Evolutionary conservation across 129 eudicot species (phyloP).

Genomic region (Centrapalus pauciflorus): DNA sequence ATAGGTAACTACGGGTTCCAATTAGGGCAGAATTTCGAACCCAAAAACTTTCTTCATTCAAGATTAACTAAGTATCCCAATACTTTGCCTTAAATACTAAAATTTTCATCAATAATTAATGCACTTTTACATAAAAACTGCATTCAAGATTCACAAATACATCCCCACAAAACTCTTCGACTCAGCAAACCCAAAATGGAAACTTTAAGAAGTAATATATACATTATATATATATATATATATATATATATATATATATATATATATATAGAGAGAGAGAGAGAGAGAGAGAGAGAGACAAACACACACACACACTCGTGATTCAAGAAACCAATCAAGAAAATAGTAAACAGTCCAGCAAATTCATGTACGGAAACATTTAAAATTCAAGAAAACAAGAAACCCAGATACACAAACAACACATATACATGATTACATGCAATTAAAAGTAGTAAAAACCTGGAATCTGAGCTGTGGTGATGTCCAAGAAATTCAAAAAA

Average conservation of each 20-base stretch:
- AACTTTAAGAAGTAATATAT: too few relatives aligned
- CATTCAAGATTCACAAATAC: conserved; percentile 6
- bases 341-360: background rate
- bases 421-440: background rate
- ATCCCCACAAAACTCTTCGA: background rate
- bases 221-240: too few relatives aligned
- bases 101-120: background rate
- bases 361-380: background rate
- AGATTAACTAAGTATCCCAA: too few relatives aligned
- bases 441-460: conserved; percentile 35
- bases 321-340: conserved; percentile 9
- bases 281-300: too few relatives aligned
- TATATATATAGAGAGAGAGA: too few relatives aligned
- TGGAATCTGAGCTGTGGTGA: conserved; percentile 63
- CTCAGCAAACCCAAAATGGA: conserved; percentile 9
- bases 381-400: conserved; percentile 6
- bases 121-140: background rate
- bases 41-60: background rate
- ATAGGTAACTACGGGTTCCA: background rate
- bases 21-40: conserved; percentile 17
- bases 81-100: background rate
- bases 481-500: conserved; percentile 32
- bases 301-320: background rate
- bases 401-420: conserved; percentile 9
- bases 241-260: too few relatives aligned